Evolutionary conservation across 441 rosid species (phyloP).

Genomic region (Gossypium lobatum): DNA sequence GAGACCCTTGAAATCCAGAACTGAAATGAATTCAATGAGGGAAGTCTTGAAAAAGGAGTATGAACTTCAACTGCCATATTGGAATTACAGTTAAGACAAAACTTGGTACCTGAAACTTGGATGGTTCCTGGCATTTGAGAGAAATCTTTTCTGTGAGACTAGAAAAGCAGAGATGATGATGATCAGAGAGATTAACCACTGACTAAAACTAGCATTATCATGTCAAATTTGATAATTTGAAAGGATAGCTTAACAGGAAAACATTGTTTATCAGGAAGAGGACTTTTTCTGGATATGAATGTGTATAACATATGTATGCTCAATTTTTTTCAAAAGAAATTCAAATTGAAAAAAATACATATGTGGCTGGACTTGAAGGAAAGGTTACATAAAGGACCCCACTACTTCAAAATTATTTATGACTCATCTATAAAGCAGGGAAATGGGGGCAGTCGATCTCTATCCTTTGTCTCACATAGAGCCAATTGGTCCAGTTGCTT

Average conservation of each 20-base stretch:
- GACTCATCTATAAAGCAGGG: not conserved
- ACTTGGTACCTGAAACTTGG: conserved; percentile 69
- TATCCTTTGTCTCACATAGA: conserved; percentile 25
- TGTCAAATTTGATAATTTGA: conserved; percentile 5
- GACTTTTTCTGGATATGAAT: not conserved
- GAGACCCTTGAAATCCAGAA: conserved; percentile 49
- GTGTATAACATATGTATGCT: not conserved
- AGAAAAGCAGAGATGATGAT: not conserved
- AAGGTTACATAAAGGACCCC: conserved; percentile 31
- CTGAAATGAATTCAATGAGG: conserved; percentile 31
- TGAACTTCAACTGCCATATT: conserved; percentile 1
- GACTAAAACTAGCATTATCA: not conserved
- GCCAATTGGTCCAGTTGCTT: not conserved
- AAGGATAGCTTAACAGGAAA: conserved; percentile 11
- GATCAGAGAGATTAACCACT: not conserved
- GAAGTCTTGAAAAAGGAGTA: conserved; percentile 1
- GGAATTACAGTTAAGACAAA: conserved; percentile 16
- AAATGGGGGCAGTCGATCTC: conserved; percentile 10
- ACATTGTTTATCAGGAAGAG: too few species aligned
- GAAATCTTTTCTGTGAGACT: not conserved
- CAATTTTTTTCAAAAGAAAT: conserved; percentile 5
- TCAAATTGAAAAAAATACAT: conserved; percentile 32
- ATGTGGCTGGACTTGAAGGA: conserved; percentile 43
- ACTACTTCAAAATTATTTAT: not conserved
- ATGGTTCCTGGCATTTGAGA: conserved; percentile 84